Conservation (phyloP, 1,284 basidiomycete genomes). For the Cryptococcus sp. region DNA sequence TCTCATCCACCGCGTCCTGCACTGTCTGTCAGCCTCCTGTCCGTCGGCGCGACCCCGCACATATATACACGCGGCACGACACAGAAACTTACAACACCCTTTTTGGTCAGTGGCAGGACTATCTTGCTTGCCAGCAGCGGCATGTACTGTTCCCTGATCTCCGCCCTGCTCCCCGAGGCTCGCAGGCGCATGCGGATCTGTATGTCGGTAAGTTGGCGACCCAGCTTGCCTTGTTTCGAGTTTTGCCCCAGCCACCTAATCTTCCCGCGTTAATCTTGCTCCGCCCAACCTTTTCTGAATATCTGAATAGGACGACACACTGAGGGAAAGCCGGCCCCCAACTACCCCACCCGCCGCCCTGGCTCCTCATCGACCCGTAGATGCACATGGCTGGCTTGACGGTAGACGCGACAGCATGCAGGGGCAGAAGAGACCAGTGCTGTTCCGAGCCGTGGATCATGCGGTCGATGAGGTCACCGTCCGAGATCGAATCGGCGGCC, state of each 20-base stretch:
- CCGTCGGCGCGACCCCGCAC: not conserved
- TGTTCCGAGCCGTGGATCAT: conserved; percentile 93
- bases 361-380: conserved; percentile 58
- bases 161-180: conserved; percentile 80
- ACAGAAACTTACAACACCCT: conserved; percentile 49
- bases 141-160: conserved; percentile 87
- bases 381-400: conserved; percentile 77
- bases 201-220: conserved; percentile 77
- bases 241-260: conserved; percentile 93
- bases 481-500: conserved; percentile 87
- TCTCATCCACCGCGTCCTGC: conserved; percentile 71
- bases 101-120: conserved; percentile 66
- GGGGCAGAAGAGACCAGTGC: conserved; percentile 92
- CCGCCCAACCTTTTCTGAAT: not conserved
- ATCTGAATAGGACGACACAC: conserved; percentile 53
- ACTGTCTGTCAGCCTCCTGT: not conserved
- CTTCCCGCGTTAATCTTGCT: conserved; percentile 2
- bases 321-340: conserved; percentile 74
- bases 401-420: conserved; percentile 86
- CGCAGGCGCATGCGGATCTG: conserved; percentile 93
- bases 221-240: conserved; percentile 82
- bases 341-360: conserved; percentile 46
- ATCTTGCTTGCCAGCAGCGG: conserved; percentile 77
- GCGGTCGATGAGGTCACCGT: conserved; percentile 89
- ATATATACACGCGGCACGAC: not conserved